A percentile compares a stretch with the other conserved stretches of the same genome.
phyloP scores from a whole-genome alignment of 2,329 filamentous ascomycete species.

The Xylariaceae sp. region DNA sequence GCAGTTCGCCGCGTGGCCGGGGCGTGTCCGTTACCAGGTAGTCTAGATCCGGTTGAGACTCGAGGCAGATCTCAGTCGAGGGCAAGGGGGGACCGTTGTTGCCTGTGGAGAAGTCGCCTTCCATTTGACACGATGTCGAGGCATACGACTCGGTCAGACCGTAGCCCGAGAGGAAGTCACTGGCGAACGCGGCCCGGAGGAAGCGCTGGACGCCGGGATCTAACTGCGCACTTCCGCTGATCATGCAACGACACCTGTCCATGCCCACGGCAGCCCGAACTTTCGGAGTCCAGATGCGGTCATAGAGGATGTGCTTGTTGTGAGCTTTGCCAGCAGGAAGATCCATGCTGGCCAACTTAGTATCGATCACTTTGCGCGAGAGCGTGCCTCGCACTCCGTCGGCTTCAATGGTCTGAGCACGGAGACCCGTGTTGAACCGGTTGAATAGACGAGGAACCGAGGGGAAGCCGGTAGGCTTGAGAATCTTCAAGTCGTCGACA shows the following conservation, averaged over 20 bases:
- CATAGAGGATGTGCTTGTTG: slow-evolving; percentile 72
- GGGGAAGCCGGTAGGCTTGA: slow-evolving; percentile 76
- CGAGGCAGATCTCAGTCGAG: slow-evolving; percentile 68
- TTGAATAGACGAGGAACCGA: slow-evolving; percentile 92
- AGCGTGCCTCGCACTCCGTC: slow-evolving; percentile 75
- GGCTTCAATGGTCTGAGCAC: slow-evolving; percentile 70
- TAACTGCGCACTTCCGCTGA: slow-evolving; percentile 85
- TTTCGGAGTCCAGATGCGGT: slow-evolving; percentile 87
- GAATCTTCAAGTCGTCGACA: slow-evolving; percentile 83
- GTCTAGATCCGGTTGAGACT: slow-evolving; percentile 89
- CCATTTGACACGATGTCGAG: slow-evolving; percentile 62
- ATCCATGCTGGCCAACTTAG: slow-evolving; percentile 75
- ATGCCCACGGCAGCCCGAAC: slow-evolving; percentile 78
- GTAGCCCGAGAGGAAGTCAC: slow-evolving; percentile 79
- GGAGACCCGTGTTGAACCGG: slow-evolving; percentile 79
- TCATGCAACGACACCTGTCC: slow-evolving; percentile 65
- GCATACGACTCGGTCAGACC: slow-evolving; percentile 94
- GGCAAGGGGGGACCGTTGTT: slow-evolving; percentile 74
- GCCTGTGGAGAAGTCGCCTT: slow-evolving; percentile 66
- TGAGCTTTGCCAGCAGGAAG: slow-evolving; percentile 67
- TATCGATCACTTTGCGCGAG: slow-evolving; percentile 70
- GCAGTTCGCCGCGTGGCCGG: slow-evolving; percentile 80
- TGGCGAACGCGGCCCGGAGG: slow-evolving; percentile 75
- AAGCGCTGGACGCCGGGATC: slow-evolving; percentile 86
- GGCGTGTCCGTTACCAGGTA: slow-evolving; percentile 86